Evolutionary conservation across 148 eudicot genomes (phyloP).

Genomic region (Rhododendron henanense): DNA sequence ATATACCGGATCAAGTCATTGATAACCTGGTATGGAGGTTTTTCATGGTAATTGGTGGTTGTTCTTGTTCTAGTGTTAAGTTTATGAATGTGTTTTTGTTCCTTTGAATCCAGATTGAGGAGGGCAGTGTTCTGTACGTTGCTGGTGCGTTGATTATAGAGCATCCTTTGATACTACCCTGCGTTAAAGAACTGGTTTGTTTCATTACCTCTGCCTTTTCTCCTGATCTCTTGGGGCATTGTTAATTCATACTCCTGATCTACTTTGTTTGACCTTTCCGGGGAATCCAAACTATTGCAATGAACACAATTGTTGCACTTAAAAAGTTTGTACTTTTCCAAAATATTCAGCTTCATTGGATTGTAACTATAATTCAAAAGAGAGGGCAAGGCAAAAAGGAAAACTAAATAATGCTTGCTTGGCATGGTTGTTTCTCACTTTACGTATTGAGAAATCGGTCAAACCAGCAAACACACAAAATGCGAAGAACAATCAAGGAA

Average conservation of each 20-base stretch:
- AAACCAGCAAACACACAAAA: too few relatives aligned
- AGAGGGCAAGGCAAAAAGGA: not conserved
- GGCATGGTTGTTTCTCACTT: not conserved
- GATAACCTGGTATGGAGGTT: slow-evolving; percentile 59
- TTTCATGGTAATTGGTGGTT: slow-evolving; percentile 3
- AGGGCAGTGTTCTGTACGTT: slow-evolving; percentile 66
- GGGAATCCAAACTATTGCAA: not conserved
- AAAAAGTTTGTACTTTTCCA: too few relatives aligned
- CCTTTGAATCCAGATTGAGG: slow-evolving; percentile 57
- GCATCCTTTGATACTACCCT: slow-evolving; percentile 80
- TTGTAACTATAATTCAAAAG: too few relatives aligned
- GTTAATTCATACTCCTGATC: not conserved
- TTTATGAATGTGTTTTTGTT: not conserved
- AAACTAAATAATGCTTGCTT: not conserved
- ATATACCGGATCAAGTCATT: slow-evolving; percentile 64
- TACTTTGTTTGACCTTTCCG: not conserved
- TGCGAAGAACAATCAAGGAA: too few relatives aligned
- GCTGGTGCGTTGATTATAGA: slow-evolving; percentile 89
- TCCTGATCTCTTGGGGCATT: not conserved
- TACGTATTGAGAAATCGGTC: too few relatives aligned
- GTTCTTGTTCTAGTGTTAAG: not conserved
- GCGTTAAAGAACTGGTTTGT: slow-evolving; percentile 79
- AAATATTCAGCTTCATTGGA: too few relatives aligned
- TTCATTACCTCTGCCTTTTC: not conserved
- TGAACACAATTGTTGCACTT: not conserved